Conservation (phyloP, 1,139 yeast species). For the Geotrichum macrosporum region DNA sequence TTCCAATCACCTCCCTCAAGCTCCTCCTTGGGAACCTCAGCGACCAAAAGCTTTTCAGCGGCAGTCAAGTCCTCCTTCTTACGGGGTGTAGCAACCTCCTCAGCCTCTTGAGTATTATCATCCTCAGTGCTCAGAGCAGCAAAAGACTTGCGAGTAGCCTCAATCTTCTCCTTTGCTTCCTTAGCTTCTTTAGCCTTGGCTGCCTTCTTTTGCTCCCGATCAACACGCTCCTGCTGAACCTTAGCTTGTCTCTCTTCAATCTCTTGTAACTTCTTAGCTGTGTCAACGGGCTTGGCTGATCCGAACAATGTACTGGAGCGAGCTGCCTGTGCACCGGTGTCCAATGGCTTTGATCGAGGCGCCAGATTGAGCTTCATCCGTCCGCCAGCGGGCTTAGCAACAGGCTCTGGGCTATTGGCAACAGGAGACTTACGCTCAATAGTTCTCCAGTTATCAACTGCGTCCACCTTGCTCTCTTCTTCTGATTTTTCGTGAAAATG, state of each 20-base stretch:
- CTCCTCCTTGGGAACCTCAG: slow-evolving; percentile 42
- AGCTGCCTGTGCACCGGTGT: slow-evolving; percentile 26
- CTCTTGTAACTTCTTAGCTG: slow-evolving; percentile 33
- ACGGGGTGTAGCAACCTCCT: slow-evolving; percentile 24
- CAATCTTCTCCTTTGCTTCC: slow-evolving; percentile 22
- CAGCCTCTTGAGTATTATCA: slow-evolving; percentile 51
- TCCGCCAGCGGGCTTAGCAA: slow-evolving; percentile 19
- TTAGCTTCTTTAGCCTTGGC: slow-evolving; percentile 24
- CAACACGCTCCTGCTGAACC: slow-evolving; percentile 31
- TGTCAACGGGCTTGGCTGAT: slow-evolving; percentile 41
- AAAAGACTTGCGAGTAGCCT: slow-evolving; percentile 39
- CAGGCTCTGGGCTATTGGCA: slow-evolving; percentile 21
- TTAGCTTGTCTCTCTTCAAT: slow-evolving; percentile 32
- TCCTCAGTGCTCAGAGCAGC: slow-evolving; percentile 65
- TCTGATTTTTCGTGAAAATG: neutral
- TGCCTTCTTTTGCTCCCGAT: slow-evolving; percentile 26
- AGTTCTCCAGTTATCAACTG: slow-evolving; percentile 19
- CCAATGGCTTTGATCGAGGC: slow-evolving; percentile 32
- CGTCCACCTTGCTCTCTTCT: slow-evolving; percentile 1
- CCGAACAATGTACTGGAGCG: slow-evolving; percentile 36
- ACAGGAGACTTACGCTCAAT: slow-evolving; percentile 16
- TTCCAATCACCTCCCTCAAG: slow-evolving; percentile 59
- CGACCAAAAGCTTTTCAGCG: slow-evolving; percentile 40
- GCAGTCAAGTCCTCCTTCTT: slow-evolving; percentile 34
- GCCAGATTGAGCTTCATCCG: slow-evolving; percentile 32